Percentiles rank a stretch among this genome's conserved stretches.
Evolutionary conservation across 1,284 basidiomycete species (phyloP).

Genomic region (Moniliella sp.): DNA sequence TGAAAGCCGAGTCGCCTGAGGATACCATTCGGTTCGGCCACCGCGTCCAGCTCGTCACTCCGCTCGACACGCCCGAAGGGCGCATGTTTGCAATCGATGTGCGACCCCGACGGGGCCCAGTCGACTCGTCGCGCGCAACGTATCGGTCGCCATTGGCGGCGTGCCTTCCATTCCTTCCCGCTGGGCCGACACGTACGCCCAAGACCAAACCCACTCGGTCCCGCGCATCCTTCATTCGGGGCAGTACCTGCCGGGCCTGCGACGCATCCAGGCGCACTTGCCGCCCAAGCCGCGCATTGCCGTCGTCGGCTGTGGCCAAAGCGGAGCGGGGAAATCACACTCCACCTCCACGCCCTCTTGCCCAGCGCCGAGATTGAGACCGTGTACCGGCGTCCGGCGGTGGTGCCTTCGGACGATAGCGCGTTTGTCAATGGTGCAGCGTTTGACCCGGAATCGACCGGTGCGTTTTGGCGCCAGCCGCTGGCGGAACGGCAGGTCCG

Average conservation of each 20-base stretch:
- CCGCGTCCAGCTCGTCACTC: too few relatives aligned
- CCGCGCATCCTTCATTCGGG: constrained; percentile 21
- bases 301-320: constrained; percentile 29
- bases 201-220: constrained; percentile 1
- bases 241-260: constrained; percentile 21
- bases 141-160: constrained; percentile 25
- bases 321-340: constrained; percentile 22
- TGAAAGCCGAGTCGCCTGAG: constrained; percentile 31
- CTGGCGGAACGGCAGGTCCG: constrained; percentile 14
- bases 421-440: constrained; percentile 28
- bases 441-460: constrained; percentile 27
- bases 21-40: too few relatives aligned
- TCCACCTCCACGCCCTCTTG: constrained; percentile 24
- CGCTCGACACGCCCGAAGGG: too few relatives aligned
- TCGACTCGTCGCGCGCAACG: constrained; percentile 7
- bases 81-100: too few relatives aligned
- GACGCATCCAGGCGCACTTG: too few relatives aligned
- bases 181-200: constrained; percentile 10
- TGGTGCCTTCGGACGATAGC: constrained; percentile 29
- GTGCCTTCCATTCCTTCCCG: constrained; percentile 12
- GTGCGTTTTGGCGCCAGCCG: constrained; percentile 22
- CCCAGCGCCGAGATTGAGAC: constrained; percentile 22
- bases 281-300: constrained; percentile 23
- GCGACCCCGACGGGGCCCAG: too few relatives aligned
- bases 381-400: constrained; percentile 24